Evolutionary conservation across 108 stramenopile genomes (phyloP), one percentile per base, ranked within the genome.

Genomic region (Cylindrotheca fusiformis): DNA sequence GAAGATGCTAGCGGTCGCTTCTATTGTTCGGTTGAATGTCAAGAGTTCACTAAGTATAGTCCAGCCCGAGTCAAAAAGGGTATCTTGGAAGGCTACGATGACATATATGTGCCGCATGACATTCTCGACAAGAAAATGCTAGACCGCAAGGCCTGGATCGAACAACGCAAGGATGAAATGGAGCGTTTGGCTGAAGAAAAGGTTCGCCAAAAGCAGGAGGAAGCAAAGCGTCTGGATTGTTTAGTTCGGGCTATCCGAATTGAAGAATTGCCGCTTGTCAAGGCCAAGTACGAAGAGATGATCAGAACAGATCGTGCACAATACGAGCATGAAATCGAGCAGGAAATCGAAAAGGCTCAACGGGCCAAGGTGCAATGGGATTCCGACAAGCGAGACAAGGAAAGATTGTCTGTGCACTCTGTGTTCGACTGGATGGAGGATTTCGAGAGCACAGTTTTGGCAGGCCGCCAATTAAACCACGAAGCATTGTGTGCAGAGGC

Each of bases 191-290:
- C 76, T 23, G 83, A 85, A 67, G 93, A 95, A 52, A 78, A 87
- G 57, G 47, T 81, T 14, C 60, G 67, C 3, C 67, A 77, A 53
- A 90, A 85, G 55, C 92, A 80, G 26, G 72, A 67, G 17, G 68
- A 77, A 53, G 76, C 76, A 26, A 91, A 92, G 69, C 69, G 79
- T 10, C 67, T 97, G 26, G 97, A 97, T 81, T 95, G 96, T 65
- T 63, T 93, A 58, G 87, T 88, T 31, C 91, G 97, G 30, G 97
- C 98, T 20, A 76, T 95, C 17, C 91, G 97, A 29, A 92, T 96
- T 46, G 96, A 97, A 72, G 96, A 96, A 71, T 75, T 91, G 49
- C 90, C 91, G 31, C 60, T 89, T 48, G 87, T 97, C 70, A 88
- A 87, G 73, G 75, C 81, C 36, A 67, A 68, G 33, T 84, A 90